Conservation (phyloP, 2,329 filamentous ascomycete species). For the Aspergillus jensenii region DNA sequence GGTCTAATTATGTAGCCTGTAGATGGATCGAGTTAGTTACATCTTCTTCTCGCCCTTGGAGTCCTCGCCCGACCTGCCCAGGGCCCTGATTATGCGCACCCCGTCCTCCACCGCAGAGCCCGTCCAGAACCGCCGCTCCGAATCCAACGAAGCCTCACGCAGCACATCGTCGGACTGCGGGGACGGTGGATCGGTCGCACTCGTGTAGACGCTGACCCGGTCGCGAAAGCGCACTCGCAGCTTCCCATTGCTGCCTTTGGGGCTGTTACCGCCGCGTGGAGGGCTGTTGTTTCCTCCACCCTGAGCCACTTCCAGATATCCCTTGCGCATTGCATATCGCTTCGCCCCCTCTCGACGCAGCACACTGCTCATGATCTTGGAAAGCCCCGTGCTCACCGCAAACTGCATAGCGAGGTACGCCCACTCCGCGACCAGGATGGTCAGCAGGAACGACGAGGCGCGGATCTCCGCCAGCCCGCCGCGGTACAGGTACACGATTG, state of each 20-base stretch:
- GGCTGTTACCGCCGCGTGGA: neutral
- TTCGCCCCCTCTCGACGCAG: slow-evolving; percentile 79
- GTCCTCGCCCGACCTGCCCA: slow-evolving; percentile 12
- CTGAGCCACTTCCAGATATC: slow-evolving; percentile 54
- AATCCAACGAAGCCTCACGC: slow-evolving; percentile 34
- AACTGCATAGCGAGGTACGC: slow-evolving; percentile 73
- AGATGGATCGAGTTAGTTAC: neutral
- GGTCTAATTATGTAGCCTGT: no score
- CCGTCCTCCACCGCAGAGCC: slow-evolving; percentile 54
- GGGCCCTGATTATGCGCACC: slow-evolving; percentile 50
- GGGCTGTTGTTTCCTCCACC: slow-evolving; percentile 8
- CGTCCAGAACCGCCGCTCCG: slow-evolving; percentile 54
- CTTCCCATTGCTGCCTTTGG: slow-evolving; percentile 1
- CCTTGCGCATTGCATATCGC: slow-evolving; percentile 74
- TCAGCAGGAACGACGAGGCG: slow-evolving; percentile 73
- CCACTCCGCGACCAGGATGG: slow-evolving; percentile 81
- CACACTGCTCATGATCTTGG: slow-evolving; percentile 77
- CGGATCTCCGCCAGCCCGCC: slow-evolving; percentile 66
- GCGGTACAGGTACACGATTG: slow-evolving; percentile 84
- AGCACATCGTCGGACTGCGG: slow-evolving; percentile 25
- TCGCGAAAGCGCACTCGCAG: slow-evolving; percentile 36
- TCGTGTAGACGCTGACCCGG: slow-evolving; percentile 31
- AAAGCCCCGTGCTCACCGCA: slow-evolving; percentile 67
- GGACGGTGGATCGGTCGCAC: slow-evolving; percentile 19
- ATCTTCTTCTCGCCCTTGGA: neutral